phyloP scores from a whole-genome alignment of 2,329 filamentous ascomycete species.

The Diplodia intermedia region DNA sequence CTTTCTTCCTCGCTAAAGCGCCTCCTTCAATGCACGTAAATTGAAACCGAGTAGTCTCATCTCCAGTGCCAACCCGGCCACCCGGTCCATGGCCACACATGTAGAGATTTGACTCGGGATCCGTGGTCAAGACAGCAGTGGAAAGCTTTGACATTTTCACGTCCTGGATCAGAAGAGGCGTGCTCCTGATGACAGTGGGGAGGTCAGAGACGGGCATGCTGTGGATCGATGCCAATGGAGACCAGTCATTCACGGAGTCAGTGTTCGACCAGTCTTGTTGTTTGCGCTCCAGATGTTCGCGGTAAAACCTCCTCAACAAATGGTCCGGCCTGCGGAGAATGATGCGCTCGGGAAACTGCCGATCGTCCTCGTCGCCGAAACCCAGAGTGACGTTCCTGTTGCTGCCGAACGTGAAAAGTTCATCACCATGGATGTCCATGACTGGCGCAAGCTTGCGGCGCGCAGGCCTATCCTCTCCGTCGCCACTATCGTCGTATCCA shows the following conservation, averaged over 20 bases:
- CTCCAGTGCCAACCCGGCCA: conserved; percentile 85
- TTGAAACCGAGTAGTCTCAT: conserved; percentile 86
- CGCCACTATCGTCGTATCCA: conserved; percentile 50
- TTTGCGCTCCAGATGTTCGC: conserved; percentile 66
- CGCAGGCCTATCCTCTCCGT: conserved; percentile 39
- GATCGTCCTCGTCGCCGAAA: conserved; percentile 93
- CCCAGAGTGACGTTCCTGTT: conserved; percentile 95
- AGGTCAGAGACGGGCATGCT: conserved; percentile 61
- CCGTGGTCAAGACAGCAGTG: conserved; percentile 84
- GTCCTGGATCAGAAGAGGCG: conserved; percentile 78
- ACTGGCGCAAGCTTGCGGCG: conserved; percentile 38
- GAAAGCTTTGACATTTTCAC: conserved; percentile 90
- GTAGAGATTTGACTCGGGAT: conserved; percentile 89
- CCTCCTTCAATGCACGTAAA: conserved; percentile 83
- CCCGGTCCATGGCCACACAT: conserved; percentile 91
- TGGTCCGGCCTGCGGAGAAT: conserved; percentile 77
- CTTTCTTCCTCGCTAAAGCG: conserved; percentile 72
- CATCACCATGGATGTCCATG: conserved; percentile 69
- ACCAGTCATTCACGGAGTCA: conserved; percentile 42
- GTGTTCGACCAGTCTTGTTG: conserved; percentile 49
- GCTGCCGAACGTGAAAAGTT: conserved; percentile 92
- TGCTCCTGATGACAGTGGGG: conserved; percentile 74
- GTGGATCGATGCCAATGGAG: conserved; percentile 37
- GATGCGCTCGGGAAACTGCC: conserved; percentile 89
- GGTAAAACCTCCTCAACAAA: conserved; percentile 75